Percentiles rank a stretch among this genome's conserved stretches.
These are phyloP conservation scores for Fomitopsis palustris DNA, from an alignment of 1,284 basidiomycete species.

Conservation along the genomic window DNA sequence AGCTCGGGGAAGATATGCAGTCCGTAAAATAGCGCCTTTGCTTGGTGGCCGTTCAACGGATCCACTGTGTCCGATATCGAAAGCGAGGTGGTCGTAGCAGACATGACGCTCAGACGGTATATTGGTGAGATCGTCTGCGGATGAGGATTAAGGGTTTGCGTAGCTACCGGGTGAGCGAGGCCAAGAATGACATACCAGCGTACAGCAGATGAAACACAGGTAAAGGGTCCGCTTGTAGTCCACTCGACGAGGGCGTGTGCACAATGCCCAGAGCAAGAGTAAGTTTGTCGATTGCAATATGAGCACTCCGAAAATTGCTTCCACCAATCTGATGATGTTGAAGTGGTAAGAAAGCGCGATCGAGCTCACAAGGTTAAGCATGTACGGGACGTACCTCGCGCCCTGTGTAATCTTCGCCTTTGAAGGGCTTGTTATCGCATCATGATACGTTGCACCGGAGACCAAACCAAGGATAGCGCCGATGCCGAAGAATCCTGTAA, in stretches of 20 bases:
- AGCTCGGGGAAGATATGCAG: conserved; percentile 43
- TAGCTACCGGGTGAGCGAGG: neutral
- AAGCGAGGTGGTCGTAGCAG: conserved; percentile 30
- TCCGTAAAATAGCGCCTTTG: conserved; percentile 40
- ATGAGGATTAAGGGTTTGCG: neutral
- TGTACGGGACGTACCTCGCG: conserved; percentile 13
- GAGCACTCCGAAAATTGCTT: neutral
- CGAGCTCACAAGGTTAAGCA: no score
- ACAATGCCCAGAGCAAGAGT: neutral
- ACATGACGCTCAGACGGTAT: conserved; percentile 39
- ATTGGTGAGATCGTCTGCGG: conserved; percentile 24
- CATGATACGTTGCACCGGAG: conserved; percentile 22
- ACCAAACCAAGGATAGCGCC: conserved; percentile 23
- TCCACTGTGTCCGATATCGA: conserved; percentile 25
- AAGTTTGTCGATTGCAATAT: neutral
- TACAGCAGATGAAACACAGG: conserved; percentile 2
- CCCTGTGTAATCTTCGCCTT: conserved; percentile 16
- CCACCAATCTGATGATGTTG: neutral
- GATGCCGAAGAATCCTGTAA: conserved; percentile 1
- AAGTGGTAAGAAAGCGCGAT: neutral
- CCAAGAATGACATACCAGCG: conserved; percentile 10
- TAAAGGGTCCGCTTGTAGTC: neutral
- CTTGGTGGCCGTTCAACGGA: conserved; percentile 29
- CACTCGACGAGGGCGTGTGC: conserved; percentile 4
- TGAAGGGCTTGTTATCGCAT: conserved; percentile 12